Evolutionary conservation across 1,284 basidiomycete genomes (phyloP).

Genomic region (Flammula alnicola): DNA sequence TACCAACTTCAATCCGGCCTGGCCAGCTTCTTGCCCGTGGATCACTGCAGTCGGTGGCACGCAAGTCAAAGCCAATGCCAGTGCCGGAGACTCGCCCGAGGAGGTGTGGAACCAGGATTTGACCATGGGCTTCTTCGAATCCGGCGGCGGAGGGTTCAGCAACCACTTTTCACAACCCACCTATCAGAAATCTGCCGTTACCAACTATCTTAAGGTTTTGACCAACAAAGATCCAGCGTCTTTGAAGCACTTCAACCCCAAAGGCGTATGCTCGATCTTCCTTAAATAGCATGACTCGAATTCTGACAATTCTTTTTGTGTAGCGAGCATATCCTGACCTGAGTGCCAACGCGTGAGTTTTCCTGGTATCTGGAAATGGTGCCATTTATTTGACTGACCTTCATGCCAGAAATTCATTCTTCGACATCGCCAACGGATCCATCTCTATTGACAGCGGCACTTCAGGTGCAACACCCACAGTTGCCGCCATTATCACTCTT

Average conservation of each 20-base stretch:
- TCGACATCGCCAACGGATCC: slow-evolving; percentile 25
- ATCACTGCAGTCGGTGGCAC: slow-evolving; percentile 57
- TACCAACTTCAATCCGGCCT: slow-evolving; percentile 46
- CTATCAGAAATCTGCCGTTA: slow-evolving; percentile 40
- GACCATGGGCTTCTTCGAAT: slow-evolving; percentile 37
- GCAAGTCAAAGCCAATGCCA: slow-evolving; percentile 45
- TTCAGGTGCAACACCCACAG: slow-evolving; percentile 44
- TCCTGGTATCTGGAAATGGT: neutral
- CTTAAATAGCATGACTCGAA: neutral
- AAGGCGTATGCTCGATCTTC: slow-evolving; percentile 28
- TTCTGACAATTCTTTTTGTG: neutral
- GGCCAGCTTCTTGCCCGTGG: slow-evolving; percentile 57
- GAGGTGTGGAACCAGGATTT: slow-evolving; percentile 42
- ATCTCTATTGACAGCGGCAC: slow-evolving; percentile 34
- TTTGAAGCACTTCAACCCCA: slow-evolving; percentile 32
- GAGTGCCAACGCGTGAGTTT: slow-evolving; percentile 28
- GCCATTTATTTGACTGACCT: neutral
- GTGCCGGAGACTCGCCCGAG: slow-evolving; percentile 37
- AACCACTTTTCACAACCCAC: slow-evolving; percentile 43
- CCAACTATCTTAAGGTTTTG: slow-evolving; percentile 28
- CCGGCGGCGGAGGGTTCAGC: slow-evolving; percentile 54
- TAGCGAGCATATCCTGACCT: slow-evolving; percentile 34
- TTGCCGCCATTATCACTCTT: slow-evolving; percentile 47
- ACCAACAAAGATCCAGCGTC: slow-evolving; percentile 25
- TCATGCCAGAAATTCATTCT: slow-evolving; percentile 20